Evolutionary conservation across 163 green algal species (phyloP), one percentile per base, ranked within the genome.

Genomic region (Chlorella variabilis): DNA sequence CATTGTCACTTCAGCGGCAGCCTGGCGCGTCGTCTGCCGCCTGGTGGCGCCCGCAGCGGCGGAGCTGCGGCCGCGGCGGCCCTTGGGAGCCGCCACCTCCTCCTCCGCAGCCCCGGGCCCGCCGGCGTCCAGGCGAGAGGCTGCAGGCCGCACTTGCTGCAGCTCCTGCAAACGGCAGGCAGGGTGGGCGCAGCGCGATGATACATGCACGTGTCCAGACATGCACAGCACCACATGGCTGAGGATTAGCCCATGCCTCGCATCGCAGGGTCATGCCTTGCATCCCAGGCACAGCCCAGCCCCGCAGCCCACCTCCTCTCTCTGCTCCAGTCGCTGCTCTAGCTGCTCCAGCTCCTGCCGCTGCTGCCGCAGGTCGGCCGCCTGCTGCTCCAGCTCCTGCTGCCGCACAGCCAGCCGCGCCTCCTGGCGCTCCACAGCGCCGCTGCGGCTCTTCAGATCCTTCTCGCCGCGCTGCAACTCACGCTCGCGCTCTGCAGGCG

Each of bases 11-110:
- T 74, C 61, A 7, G 51, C 62, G 0, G 75, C 75, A 11, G 62
- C 75, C 62, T 82, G 75, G 9, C 75, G 75, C 23, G 75, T 48
- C 41, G 75, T 82, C 42, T 75, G 61, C 13, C 75, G 75, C 42
- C 62, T 61, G 29, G 75, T 71, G 20, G 33, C 65, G 23, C 65
- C 65, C 9, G 33, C 65, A 11, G 65, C 75, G 41, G 59, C 61
- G 11, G 61, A 39, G 61, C 61, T 74, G 41, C 61, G 45, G 41
- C 39, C 59, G 21, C 61, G 75, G 29, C 59, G 41, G 41, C 75
- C 73, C 56, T 29, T 59, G 11, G 42, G 15, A 17, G 67, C 41
- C 45, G 33, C 71, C 5, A 11, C 54, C 21, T 51, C 54, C 0
- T 15, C 71, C 4, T 9, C 69, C 9, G 69, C 70, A 36, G 70